These are phyloP conservation scores for Paradendryphiella salina DNA, from an alignment of 2,329 filamentous ascomycete genomes.

Conservation along the genomic window DNA sequence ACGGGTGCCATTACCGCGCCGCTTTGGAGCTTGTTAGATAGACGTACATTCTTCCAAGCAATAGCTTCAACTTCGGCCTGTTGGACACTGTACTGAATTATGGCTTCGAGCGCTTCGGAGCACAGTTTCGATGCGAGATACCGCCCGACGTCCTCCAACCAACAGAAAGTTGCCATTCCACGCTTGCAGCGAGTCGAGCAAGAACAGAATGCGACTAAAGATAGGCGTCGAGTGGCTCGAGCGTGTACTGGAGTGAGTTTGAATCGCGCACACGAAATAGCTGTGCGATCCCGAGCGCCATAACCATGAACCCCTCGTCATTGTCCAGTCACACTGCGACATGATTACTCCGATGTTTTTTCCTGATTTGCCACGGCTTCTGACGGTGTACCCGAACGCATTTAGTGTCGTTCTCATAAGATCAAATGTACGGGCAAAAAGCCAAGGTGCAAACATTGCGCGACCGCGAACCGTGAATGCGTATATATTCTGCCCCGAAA, in stretches of 20 bases:
- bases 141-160: slow-evolving; percentile 12
- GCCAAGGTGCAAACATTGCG: slow-evolving; percentile 46
- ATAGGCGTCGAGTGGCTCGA: slow-evolving; percentile 32
- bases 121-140: slow-evolving; percentile 9
- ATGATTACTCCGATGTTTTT: slow-evolving; percentile 3
- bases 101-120: slow-evolving; percentile 17
- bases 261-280: slow-evolving; percentile 1
- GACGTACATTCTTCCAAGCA: slow-evolving; percentile 8
- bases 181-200: slow-evolving; percentile 29
- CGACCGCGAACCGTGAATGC: slow-evolving; percentile 39
- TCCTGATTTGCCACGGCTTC: slow-evolving; percentile 7
- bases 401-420: slow-evolving; percentile 47
- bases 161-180: slow-evolving; percentile 40
- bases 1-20: slow-evolving; percentile 4
- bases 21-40: slow-evolving; percentile 6
- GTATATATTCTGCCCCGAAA: slow-evolving; percentile 47
- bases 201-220: slow-evolving; percentile 18
- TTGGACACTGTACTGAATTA: slow-evolving; percentile 6
- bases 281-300: not conserved
- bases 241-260: slow-evolving; percentile 37
- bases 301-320: not conserved
- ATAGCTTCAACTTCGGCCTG: slow-evolving; percentile 6
- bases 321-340: not conserved
- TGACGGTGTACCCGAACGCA: slow-evolving; percentile 12
- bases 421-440: slow-evolving; percentile 48